Conservation (phyloP, 768 basidiomycete genomes). For the Agrocybe pediades region DNA sequence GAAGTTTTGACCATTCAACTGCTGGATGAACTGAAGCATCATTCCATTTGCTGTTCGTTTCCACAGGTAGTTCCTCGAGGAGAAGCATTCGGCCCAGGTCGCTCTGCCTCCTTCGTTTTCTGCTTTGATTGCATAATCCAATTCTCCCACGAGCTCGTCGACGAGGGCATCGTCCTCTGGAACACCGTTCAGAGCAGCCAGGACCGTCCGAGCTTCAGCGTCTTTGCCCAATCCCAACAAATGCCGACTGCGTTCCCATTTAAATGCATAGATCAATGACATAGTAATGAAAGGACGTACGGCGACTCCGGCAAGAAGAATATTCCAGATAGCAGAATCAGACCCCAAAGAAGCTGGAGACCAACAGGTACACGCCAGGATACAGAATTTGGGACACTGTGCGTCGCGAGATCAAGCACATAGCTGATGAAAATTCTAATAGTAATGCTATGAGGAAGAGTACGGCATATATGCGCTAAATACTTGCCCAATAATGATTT, state of each 20-base stretch:
- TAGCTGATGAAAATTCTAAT: slow-evolving; percentile 75
- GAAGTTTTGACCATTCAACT: slow-evolving; percentile 81
- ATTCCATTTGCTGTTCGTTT: slow-evolving; percentile 79
- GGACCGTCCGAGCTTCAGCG: slow-evolving; percentile 59
- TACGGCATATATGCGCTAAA: neutral
- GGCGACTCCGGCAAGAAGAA: slow-evolving; percentile 82
- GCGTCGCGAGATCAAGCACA: slow-evolving; percentile 68
- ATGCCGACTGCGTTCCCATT: slow-evolving; percentile 55
- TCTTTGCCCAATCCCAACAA: slow-evolving; percentile 58
- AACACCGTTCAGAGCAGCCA: slow-evolving; percentile 69
- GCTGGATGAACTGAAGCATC: slow-evolving; percentile 83
- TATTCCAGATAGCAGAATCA: slow-evolving; percentile 66
- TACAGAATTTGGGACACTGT: slow-evolving; percentile 53
- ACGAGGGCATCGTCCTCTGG: slow-evolving; percentile 59
- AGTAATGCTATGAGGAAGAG: neutral
- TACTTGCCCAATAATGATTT: slow-evolving; percentile 69
- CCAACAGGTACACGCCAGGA: slow-evolving; percentile 79
- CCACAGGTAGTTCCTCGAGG: slow-evolving; percentile 65
- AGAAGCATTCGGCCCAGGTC: slow-evolving; percentile 80
- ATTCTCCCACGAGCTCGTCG: slow-evolving; percentile 60
- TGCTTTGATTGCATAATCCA: slow-evolving; percentile 62
- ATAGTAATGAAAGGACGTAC: slow-evolving; percentile 38
- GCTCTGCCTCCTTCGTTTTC: slow-evolving; percentile 85
- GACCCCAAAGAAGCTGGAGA: slow-evolving; percentile 70
- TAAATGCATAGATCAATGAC: neutral